Conservation (phyloP, 257 asterid genomes). For the Solanum chilense region DNA sequence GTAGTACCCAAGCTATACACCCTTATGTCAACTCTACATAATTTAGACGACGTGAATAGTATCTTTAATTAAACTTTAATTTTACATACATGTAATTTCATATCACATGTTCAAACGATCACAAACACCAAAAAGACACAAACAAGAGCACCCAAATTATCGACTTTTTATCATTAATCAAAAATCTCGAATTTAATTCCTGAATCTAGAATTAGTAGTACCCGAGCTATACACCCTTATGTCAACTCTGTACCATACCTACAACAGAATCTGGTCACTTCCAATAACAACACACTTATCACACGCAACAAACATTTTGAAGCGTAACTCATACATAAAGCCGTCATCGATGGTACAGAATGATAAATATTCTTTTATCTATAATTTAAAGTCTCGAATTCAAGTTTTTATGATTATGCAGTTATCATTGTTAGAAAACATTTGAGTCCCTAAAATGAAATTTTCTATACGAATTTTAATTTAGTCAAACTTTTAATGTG, state of each 20-base stretch:
- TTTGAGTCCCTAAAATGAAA: fast-evolving
- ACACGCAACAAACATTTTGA: background rate
- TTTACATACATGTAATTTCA: too few relatives aligned
- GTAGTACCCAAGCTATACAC: too few relatives aligned
- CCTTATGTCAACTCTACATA: background rate
- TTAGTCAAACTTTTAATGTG: fast-evolving
- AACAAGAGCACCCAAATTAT: background rate
- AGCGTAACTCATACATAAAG: background rate
- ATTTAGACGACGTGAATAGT: background rate
- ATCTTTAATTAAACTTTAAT: too few relatives aligned
- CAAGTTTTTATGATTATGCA: too few relatives aligned
- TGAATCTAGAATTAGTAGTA: background rate
- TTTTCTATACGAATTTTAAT: fast-evolving
- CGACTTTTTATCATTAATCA: too few relatives aligned
- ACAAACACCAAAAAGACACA: background rate
- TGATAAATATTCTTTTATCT: fast-evolving
- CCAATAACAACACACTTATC: background rate
- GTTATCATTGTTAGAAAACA: fast-evolving
- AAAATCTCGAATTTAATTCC: fast-evolving
- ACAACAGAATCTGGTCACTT: background rate
- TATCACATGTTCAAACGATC: too few relatives aligned
- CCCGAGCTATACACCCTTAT: background rate
- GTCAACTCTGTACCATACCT: background rate
- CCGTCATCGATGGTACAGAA: background rate
- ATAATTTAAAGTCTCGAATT: too few relatives aligned